Evolutionary conservation across 106 monocot species (phyloP), one percentile per base, ranked within the genome.

Genomic region (Platanthera guangdongensis): DNA sequence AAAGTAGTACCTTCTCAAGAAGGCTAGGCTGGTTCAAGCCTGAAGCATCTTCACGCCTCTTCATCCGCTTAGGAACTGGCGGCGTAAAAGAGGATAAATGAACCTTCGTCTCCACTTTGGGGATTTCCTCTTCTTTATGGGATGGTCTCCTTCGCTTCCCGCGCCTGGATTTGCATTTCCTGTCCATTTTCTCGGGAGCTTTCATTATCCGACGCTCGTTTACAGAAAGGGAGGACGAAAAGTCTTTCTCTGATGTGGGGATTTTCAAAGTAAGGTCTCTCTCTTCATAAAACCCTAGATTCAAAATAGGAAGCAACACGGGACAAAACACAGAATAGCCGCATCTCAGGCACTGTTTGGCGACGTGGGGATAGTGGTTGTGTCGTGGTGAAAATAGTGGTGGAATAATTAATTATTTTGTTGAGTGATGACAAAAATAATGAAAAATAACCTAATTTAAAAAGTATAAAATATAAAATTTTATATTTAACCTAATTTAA

Each of bases 131-230:
- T 72, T 72, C 2, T 18, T 8, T 50, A n/a, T 11, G 49, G 49
- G 50, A 72, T 51, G 51, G 22, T 22, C 50, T 50, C 72, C 72
- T 50, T 10, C 72, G 72, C 16, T 72, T 72, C 50, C 51, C 51
- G 2, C 51, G 51, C 22, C 72, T 50, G 72, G n/a, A 72, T 25
- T 51, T 51, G 21, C 7, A 8, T 72, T 50, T 72, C 3, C 21
- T 51, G 19, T 18, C 18, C 51, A 19, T 51, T 50, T 19, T 48
- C 47, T 16, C 50, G 2, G 72, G 21, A 14, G 46, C 72, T 51
- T 72, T 51, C 72, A 10, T 72, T 5, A 48, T 70, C 67, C 32
- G 65, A 76, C 57, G 74, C 76, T 2, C 80, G 84, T 63, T 63
- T 12, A 7, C 25, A 3, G 19, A 39, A 39, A 39, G 1, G 0